A percentile compares a stretch with the other conserved stretches of the same genome.
Evolutionary conservation across 306 rosid species (phyloP).

Genomic region (Quercus gilva): DNA sequence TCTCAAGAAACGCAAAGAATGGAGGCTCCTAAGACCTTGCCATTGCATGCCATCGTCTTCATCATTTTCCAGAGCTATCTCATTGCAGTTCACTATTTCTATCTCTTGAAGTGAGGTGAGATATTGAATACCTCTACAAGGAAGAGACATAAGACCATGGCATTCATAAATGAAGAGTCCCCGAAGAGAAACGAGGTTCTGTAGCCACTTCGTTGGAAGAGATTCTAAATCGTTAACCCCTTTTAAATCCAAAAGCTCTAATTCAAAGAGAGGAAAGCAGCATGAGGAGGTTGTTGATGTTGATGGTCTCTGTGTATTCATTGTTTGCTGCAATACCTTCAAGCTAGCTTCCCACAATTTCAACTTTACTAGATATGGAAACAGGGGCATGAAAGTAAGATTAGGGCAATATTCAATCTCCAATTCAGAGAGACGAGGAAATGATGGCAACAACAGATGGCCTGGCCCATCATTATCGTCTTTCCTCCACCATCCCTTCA

Average conservation of each 20-base stretch:
- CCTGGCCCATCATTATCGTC: not conserved
- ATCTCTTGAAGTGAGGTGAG: conserved; percentile 3
- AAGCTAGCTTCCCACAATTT: too few species aligned
- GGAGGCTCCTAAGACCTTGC: conserved; percentile 4
- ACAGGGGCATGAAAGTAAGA: too few species aligned
- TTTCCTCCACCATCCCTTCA: conserved; percentile 18
- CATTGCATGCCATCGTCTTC: not conserved
- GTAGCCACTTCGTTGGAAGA: not conserved
- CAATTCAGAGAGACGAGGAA: too few species aligned
- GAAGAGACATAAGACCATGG: not conserved
- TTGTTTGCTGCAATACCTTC: too few species aligned
- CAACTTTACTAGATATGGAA: too few species aligned
- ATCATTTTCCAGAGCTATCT: not conserved
- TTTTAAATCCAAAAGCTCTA: too few species aligned
- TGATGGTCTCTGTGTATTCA: too few species aligned
- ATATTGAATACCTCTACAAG: not conserved
- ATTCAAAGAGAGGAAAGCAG: too few species aligned
- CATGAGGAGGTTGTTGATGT: too few species aligned
- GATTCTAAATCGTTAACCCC: too few species aligned
- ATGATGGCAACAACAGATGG: not conserved
- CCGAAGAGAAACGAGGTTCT: conserved; percentile 10
- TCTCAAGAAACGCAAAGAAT: not conserved
- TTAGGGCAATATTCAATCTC: too few species aligned
- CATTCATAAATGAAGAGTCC: not conserved
- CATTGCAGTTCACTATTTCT: not conserved